Evolutionary conservation across 2,329 filamentous ascomycete genomes (phyloP), one percentile per base, ranked within the genome.

Genomic region (Colletotrichum lindemuthianum): DNA sequence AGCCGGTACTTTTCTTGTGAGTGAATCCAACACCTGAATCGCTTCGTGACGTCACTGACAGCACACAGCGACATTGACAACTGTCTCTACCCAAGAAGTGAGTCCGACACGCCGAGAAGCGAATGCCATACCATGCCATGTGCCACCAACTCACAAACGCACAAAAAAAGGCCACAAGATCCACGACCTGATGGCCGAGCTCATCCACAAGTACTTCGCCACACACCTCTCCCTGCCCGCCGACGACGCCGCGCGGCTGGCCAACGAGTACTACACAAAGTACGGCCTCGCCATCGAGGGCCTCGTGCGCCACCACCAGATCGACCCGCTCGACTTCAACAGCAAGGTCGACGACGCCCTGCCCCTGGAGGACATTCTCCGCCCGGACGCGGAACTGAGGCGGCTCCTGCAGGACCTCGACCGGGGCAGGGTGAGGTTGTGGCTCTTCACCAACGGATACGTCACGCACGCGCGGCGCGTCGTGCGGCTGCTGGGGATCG

Each of bases 361-460:
- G 34, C 94, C 96, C 0, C 85, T 99, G 6, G 92, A 97, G 72
- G 83, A 86, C n/a, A 87, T 98, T 73, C 90, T 99, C 74, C 90
- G 89, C 73, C 92, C 93, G 0, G 88, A 96, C 71, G 85, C 89
- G 0, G 83, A 89, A 72, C 82, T 98, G 40, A 89, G 92, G 53
- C 82, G 86, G 72, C 78, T 99, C 47, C 87, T 99, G 6, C 83
- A 90, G 75, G 91, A 94, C 68, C 88, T 99, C 57, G 94, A 99
- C 77, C 89, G 78, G 59, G 86, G 81, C 72, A 96, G 96, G 75
- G 92, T 97, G 68, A 92, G 88, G 68, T 81, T 93, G n/a, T 99
- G 96, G 96, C 87, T 99, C 2, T 91, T 99, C 72, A 99, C 96
- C 2, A 99, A 99, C 74, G 96, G 96, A 15, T 97, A 99, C 72